Base-by-base conservation (phyloP, 2,329 filamentous ascomycete species). In the Anthostomella pinea region DNA sequence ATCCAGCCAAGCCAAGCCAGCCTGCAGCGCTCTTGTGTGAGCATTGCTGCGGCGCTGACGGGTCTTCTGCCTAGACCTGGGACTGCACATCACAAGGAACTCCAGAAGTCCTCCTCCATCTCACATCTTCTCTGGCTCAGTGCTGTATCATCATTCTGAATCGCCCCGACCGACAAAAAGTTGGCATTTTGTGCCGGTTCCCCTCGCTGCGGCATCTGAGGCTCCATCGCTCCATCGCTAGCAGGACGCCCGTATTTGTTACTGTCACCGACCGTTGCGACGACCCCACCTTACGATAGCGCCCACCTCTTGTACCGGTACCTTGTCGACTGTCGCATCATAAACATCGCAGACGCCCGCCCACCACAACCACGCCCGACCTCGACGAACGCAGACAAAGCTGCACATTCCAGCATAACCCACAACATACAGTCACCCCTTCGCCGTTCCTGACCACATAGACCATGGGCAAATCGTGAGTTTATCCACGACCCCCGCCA, bases 381-480 rank as follows among this genome's bases (percentile, higher is more conserved):
- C 21, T 20, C 23, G 18, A 19, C 34, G 16, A 21, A 31, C 21
- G 6, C 15, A 33, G 19, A 17, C 14, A 22, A 17, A 33, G 20
- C 4, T 14, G 4, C 20, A 14, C 14, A 17, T 33, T 22, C 17
- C n/a, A 14, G 13, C 3, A 2, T 17, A n/a, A 30, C 18, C 13
- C 28, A 21, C 28, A 30, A n/a, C n/a, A 5, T 10, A 9, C 16
- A 2, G 9, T 16, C 28, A 14, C 22, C n/a, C 13, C 17, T 23
- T 22, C 23, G 8, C 22, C 26, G 8, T 14, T 23, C 11, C 19
- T 22, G 25, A 32, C 14, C 24, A 21, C 17, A 13, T 28, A 21
- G 41, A 54, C 41, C 8, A 58, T 58, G 56, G 56, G 56, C 33
- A 58, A 58, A 46, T 49, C 46, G 56, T 58, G 45, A 56, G 56